Conservation (phyloP, 164 flowering plant species). For the Dillenia suffruticosa region DNA sequence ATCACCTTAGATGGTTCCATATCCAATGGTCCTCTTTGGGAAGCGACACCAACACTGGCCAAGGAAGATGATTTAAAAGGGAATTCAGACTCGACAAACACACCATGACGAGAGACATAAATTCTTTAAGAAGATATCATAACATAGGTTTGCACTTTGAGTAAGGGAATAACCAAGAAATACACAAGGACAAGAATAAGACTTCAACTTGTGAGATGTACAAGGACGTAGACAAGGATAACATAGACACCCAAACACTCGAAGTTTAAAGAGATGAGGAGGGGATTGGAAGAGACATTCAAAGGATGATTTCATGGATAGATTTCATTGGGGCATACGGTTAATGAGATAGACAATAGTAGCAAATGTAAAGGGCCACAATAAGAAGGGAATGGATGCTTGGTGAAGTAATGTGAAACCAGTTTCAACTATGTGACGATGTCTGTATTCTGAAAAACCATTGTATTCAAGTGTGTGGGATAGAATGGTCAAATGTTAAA, state of each 20-base stretch:
- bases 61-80: neutral
- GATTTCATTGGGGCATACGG: neutral
- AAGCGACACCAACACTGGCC: neutral
- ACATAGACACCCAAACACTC: neutral
- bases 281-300: neutral
- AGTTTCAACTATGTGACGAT: neutral
- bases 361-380: neutral
- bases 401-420: neutral
- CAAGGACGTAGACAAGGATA: neutral
- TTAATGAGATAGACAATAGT: neutral
- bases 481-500: constrained; percentile 4
- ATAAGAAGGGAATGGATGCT: neutral
- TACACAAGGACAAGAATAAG: neutral
- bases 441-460: neutral
- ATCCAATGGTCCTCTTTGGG: neutral
- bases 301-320: neutral
- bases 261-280: neutral
- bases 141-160: neutral
- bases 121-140: neutral
- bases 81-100: neutral
- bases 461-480: constrained; percentile 7
- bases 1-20: neutral
- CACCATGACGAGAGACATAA: neutral
- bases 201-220: neutral
- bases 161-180: neutral